A percentile compares a stretch with the other conserved stretches of the same genome.
phyloP scores from a whole-genome alignment of 2,329 filamentous ascomycete species.

The Paraphoma sp. region DNA sequence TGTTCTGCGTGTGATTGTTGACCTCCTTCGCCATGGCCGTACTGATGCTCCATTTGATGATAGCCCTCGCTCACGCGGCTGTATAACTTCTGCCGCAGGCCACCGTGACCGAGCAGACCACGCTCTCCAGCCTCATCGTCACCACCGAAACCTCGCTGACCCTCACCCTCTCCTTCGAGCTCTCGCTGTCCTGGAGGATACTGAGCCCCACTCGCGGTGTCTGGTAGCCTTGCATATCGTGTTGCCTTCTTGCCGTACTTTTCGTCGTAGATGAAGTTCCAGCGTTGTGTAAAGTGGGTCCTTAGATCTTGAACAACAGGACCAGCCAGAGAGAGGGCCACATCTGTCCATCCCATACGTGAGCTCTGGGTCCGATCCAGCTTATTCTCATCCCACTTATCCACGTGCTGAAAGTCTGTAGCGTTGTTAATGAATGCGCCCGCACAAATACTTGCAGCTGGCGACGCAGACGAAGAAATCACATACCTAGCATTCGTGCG shows the following conservation, averaged over 20 bases:
- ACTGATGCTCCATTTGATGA: conserved; percentile 30
- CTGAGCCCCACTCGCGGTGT: conserved; percentile 38
- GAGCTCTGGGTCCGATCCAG: conserved; percentile 79
- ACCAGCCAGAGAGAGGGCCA: conserved; percentile 77
- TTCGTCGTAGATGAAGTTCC: conserved; percentile 87
- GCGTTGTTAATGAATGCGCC: conserved; percentile 13
- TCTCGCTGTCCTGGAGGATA: conserved; percentile 41
- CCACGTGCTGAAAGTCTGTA: conserved; percentile 73
- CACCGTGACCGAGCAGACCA: conserved; percentile 38
- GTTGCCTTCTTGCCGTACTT: conserved; percentile 73
- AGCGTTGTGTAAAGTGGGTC: conserved; percentile 82
- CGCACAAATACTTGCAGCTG: not conserved
- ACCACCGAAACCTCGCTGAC: conserved; percentile 45
- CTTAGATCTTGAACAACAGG: conserved; percentile 77
- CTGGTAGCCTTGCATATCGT: conserved; percentile 52
- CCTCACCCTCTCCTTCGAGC: conserved; percentile 43
- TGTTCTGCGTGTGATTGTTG: conserved; percentile 41
- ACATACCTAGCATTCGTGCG: conserved; percentile 74
- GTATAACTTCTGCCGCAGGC: conserved; percentile 38
- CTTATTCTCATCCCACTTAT: conserved; percentile 84
- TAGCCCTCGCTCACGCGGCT: conserved; percentile 33
- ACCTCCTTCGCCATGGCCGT: conserved; percentile 25
- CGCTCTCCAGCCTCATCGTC: conserved; percentile 39
- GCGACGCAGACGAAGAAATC: not conserved
- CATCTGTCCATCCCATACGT: conserved; percentile 92